phyloP scores from a whole-genome alignment of 2,329 filamentous ascomycete species.

The Trichoderma koningiopsis region DNA sequence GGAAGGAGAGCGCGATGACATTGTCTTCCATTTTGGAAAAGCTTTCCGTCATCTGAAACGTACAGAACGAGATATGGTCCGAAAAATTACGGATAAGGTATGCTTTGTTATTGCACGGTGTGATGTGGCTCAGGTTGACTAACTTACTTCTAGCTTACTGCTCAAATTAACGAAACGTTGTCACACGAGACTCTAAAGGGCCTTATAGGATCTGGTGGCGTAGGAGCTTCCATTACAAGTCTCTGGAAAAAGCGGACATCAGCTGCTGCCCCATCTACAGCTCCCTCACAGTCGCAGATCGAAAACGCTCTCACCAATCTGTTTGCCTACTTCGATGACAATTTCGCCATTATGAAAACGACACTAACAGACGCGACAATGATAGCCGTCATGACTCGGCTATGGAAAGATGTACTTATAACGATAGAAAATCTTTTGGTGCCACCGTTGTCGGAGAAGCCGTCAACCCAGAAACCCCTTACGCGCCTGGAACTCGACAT shows the following conservation, averaged over 20 bases:
- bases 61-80: slow-evolving; percentile 96
- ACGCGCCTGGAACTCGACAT: slow-evolving; percentile 88
- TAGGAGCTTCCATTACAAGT: slow-evolving; percentile 72
- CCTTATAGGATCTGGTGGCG: slow-evolving; percentile 70
- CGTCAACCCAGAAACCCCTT: slow-evolving; percentile 79
- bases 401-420: slow-evolving; percentile 96
- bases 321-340: slow-evolving; percentile 95
- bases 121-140: background rate
- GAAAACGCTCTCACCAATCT: slow-evolving; percentile 80
- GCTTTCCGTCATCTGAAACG: slow-evolving; percentile 93
- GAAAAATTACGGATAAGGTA: slow-evolving; percentile 97
- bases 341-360: slow-evolving; percentile 98
- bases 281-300: slow-evolving; percentile 71
- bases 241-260: slow-evolving; percentile 64
- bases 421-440: slow-evolving; percentile 90
- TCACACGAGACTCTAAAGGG: slow-evolving; percentile 78
- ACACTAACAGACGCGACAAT: slow-evolving; percentile 94
- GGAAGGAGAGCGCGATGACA: slow-evolving; percentile 98
- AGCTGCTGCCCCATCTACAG: slow-evolving; percentile 57
- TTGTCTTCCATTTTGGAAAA: slow-evolving; percentile 98
- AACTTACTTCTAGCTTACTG: slow-evolving; percentile 66
- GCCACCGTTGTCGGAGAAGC: slow-evolving; percentile 92
- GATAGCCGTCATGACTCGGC: slow-evolving; percentile 94
- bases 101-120: slow-evolving; percentile 29
- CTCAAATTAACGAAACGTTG: slow-evolving; percentile 88